phyloP scores from a whole-genome alignment of 208 protist species.

The Vickermania ingenoplastis region DNA sequence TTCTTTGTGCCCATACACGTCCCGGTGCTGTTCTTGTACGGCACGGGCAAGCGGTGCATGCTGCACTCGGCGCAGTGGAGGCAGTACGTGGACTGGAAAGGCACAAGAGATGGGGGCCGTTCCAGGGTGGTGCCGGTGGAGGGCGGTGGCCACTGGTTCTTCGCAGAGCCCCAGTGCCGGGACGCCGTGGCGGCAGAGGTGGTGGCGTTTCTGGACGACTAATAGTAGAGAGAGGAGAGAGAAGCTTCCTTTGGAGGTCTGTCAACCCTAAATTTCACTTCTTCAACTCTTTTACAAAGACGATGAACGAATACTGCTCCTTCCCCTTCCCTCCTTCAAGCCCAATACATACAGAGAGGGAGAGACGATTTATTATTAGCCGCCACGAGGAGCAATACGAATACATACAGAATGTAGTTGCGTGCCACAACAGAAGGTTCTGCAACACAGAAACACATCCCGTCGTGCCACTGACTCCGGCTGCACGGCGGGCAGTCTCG shows the following conservation, averaged over 20 bases:
- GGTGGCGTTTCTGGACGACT: constrained; percentile 31
- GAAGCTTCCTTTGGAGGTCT: constrained; percentile 3
- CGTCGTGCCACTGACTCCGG: no score
- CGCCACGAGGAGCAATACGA: no score
- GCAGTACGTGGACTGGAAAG: constrained; percentile 35
- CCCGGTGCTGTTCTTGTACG: constrained; percentile 68
- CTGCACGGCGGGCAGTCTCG: no score
- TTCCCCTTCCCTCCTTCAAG: no score
- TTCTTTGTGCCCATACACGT: constrained; percentile 47
- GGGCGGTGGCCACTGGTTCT: constrained; percentile 75
- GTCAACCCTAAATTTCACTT: no score
- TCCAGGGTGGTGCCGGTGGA: constrained; percentile 55
- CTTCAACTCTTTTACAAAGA: no score
- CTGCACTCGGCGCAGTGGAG: constrained; percentile 56
- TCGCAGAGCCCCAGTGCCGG: constrained; percentile 44
- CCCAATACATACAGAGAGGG: no score
- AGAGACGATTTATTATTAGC: no score
- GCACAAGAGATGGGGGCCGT: constrained; percentile 13
- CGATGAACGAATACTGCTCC: no score
- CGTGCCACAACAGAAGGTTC: no score
- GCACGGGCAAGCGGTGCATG: constrained; percentile 32
- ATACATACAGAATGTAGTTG: no score
- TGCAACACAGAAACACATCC: no score
- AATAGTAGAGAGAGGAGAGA: neutral
- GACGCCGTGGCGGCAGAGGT: constrained; percentile 32